Conservation (phyloP, 257 asterid species). For the Penstemon newberryi region DNA sequence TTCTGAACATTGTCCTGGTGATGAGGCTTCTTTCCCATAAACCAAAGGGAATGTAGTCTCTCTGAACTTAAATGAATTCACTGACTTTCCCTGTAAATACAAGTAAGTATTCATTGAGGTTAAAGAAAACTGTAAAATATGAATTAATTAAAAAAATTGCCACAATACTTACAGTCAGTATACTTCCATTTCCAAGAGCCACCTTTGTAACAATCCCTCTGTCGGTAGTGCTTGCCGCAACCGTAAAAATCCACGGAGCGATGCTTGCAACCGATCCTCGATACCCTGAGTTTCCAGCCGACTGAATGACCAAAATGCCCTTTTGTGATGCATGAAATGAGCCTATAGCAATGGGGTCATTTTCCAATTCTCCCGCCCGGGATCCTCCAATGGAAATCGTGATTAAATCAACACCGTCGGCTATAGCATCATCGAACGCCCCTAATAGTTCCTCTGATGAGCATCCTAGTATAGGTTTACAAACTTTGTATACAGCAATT, state of each 20-base stretch:
- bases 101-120: too few relatives aligned
- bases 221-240: conserved; percentile 33
- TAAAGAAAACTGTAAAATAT: too few relatives aligned
- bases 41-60: conserved; percentile 22
- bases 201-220: conserved; percentile 21
- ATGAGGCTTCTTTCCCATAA: conserved; percentile 21
- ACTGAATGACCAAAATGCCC: conserved; percentile 29
- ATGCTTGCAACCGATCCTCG: not conserved
- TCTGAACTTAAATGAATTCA: conserved; percentile 27
- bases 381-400: conserved; percentile 29
- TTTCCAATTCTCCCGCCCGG: not conserved
- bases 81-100: conserved; percentile 19
- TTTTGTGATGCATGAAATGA: conserved; percentile 37
- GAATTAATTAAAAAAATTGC: not conserved
- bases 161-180: conserved; percentile 3
- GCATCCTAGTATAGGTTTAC: not conserved
- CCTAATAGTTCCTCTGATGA: conserved; percentile 22
- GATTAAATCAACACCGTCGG: conserved; percentile 53
- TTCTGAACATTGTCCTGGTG: not conserved
- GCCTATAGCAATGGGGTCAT: conserved; percentile 38
- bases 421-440: conserved; percentile 45
- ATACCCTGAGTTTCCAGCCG: conserved; percentile 31
- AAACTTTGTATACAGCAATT: conserved; percentile 35
- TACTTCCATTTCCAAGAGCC: conserved; percentile 31
- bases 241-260: conserved; percentile 33